These are phyloP conservation scores for Hemisphaericaspora nanyangensis DNA, from an alignment of 805 yeast species.

Conservation along the genomic window DNA sequence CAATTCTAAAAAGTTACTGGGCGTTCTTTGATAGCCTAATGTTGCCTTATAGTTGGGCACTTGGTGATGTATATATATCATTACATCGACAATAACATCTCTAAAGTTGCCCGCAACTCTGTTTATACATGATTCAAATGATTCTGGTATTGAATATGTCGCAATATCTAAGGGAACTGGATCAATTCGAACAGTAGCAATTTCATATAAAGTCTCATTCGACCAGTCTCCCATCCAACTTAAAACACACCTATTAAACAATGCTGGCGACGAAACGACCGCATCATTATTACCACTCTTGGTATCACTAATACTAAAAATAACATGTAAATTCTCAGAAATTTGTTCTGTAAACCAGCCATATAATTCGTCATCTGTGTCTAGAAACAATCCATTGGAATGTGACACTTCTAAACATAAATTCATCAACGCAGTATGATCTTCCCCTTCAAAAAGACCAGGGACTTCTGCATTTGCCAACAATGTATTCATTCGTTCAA, in stretches of 20 bases:
- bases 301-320: constrained; percentile 64
- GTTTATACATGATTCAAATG: constrained; percentile 11
- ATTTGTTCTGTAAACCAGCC: constrained; percentile 71
- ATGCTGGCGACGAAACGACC: constrained; percentile 76
- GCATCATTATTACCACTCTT: constrained; percentile 14
- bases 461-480: constrained; percentile 92
- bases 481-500: constrained; percentile 91
- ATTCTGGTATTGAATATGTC: constrained; percentile 31
- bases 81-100: constrained; percentile 44
- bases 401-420: constrained; percentile 55
- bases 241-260: constrained; percentile 83
- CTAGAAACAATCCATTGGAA: constrained; percentile 59
- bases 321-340: constrained; percentile 72
- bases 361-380: constrained; percentile 65
- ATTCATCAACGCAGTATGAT: constrained; percentile 47
- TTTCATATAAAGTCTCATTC: constrained; percentile 41
- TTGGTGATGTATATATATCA: constrained; percentile 45
- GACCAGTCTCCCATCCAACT: constrained; percentile 91
- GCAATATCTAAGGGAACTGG: constrained; percentile 53
- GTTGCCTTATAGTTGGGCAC: constrained; percentile 11
- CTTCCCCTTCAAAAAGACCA: constrained; percentile 80
- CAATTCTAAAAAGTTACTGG: constrained; percentile 55
- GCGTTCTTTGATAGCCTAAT: constrained; percentile 27
- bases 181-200: constrained; percentile 42
- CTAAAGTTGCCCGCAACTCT: constrained; percentile 21